A percentile compares a stretch with the other conserved stretches of the same genome.
Evolutionary conservation across 208 protist species (phyloP).

Genomic region (Trypanosoma platydactyli): DNA sequence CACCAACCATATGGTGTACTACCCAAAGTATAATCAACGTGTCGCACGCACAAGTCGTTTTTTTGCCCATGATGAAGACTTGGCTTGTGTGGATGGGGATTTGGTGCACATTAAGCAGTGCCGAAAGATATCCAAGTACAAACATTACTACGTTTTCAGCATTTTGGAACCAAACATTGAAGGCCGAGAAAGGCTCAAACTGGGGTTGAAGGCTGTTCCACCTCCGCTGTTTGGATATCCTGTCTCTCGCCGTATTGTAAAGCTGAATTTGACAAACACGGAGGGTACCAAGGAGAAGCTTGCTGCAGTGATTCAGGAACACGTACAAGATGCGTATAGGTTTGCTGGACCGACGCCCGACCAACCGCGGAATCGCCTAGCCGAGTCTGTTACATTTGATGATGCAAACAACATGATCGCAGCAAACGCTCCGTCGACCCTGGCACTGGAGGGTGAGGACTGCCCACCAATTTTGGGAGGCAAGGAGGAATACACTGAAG

Average conservation of each 20-base stretch:
- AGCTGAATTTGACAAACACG: slow-evolving; percentile 89
- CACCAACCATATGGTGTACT: slow-evolving; percentile 92
- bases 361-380: slow-evolving; percentile 77
- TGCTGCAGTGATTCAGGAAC: slow-evolving; percentile 90
- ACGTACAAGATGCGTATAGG: slow-evolving; percentile 91
- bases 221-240: slow-evolving; percentile 90
- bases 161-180: slow-evolving; percentile 92
- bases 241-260: slow-evolving; percentile 87
- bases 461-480: slow-evolving; percentile 40
- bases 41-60: slow-evolving; percentile 90
- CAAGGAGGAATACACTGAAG: slow-evolving; percentile 70
- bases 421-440: slow-evolving; percentile 68
- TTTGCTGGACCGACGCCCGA: slow-evolving; percentile 84
- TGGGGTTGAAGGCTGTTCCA: slow-evolving; percentile 86
- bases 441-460: slow-evolving; percentile 42
- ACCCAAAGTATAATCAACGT: slow-evolving; percentile 92
- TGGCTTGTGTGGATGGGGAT: slow-evolving; percentile 92
- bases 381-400: slow-evolving; percentile 84
- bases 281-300: slow-evolving; percentile 90
- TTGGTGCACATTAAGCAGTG: slow-evolving; percentile 93
- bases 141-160: slow-evolving; percentile 94
- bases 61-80: slow-evolving; percentile 92
- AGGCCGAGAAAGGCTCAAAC: slow-evolving; percentile 87
- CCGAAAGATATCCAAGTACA: slow-evolving; percentile 93
- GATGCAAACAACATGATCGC: slow-evolving; percentile 92